Evolutionary conservation across 306 rosid genomes (phyloP), one percentile per base, ranked within the genome.

Genomic region (Sindora glabra): DNA sequence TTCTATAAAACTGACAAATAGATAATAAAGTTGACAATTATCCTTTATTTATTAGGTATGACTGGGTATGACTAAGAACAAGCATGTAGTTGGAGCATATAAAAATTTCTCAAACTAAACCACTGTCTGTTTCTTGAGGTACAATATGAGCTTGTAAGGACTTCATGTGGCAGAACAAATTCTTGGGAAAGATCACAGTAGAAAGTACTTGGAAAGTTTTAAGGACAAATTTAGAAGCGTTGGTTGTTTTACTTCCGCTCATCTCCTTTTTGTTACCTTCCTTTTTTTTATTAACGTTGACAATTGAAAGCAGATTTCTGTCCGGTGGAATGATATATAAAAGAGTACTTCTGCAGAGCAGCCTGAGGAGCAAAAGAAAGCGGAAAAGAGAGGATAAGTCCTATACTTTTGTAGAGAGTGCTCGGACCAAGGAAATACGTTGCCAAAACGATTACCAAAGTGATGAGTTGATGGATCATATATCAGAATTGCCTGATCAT

Each of bases 401-500:
- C 49, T 16, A 16, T 34, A 45, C 25, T 3, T 18, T 25, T 45
- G 39, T 8, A 29, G 45, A 56, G 71, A 49, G 36, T 61, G 37
- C 40, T 21, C 14, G 46, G 44, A 13, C 12, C 3, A 56, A 47
- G 62, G 37, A 17, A 73, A 67, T 24, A 40, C 70, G 0, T 25
- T 19, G 21, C 14, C 23, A 11, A 58, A 18, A 64, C 0, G 65
- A 16, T 59, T 56, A 34, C 56, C 67, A 10, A 33, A 60, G 34
- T 39, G 41, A 47, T 44, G 70, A 65, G 49, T 30, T 29, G 12
- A 15, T 22, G 23, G 80, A 79, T 66, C 52, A 9, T 16, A 74
- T 65, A 45, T 69, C 80, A 8, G 59, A 29, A 3, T 59, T 85
- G 73, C 94, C 94, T 1, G 84, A 69, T 17, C 58, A 58, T 33